Percentiles rank a stretch among this genome's conserved stretches.
These are phyloP conservation scores for Arthrinium phaeospermum DNA, from an alignment of 2,329 filamentous ascomycete genomes.

Conservation along the genomic window DNA sequence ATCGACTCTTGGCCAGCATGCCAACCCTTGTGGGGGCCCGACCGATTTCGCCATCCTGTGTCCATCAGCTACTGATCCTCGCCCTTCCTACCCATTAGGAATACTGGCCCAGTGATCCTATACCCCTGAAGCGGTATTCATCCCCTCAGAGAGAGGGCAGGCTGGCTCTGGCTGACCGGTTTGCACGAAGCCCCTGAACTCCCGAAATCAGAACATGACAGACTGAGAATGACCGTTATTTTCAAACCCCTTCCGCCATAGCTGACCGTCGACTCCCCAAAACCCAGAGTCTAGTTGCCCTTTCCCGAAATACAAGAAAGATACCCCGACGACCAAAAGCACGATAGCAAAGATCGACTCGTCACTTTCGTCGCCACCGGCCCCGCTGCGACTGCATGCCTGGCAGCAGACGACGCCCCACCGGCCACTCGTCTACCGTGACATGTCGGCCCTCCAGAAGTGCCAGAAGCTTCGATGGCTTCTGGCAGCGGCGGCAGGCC, in stretches of 20 bases:
- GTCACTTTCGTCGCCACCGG: background rate
- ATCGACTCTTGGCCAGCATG: background rate
- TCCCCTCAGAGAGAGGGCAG: background rate
- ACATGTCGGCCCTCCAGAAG: slow-evolving; percentile 4
- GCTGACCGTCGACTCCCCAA: background rate
- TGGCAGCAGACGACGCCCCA: too few relatives aligned
- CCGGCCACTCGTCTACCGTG: background rate
- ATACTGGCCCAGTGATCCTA: background rate
- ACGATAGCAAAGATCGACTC: background rate
- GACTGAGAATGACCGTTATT: background rate
- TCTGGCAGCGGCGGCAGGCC: background rate
- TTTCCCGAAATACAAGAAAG: background rate
- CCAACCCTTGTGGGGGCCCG: background rate
- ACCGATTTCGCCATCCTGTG: background rate
- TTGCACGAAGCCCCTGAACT: background rate
- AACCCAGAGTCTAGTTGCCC: background rate
- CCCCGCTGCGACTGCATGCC: too few relatives aligned
- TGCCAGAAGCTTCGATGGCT: slow-evolving; percentile 6
- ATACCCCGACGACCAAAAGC: background rate
- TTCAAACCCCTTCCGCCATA: background rate
- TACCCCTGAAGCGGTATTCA: background rate
- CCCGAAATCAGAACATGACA: background rate
- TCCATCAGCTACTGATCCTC: too few relatives aligned
- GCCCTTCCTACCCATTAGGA: background rate
- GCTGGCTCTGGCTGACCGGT: too few relatives aligned